Evolutionary conservation across 305 asterid genomes (phyloP).

Genomic region (Solanum hybrid): DNA sequence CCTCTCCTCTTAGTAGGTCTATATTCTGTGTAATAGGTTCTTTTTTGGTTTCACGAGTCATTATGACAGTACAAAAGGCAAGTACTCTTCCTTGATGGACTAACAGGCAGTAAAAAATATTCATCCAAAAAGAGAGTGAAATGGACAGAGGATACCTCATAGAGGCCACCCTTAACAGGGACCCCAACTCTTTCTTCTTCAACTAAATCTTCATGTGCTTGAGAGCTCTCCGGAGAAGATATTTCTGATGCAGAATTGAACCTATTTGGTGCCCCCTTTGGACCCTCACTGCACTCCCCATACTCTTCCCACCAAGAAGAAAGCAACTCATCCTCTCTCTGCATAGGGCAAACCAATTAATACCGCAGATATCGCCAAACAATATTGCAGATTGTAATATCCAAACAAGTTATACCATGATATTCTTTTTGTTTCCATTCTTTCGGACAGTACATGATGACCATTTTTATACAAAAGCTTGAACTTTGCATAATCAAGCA

Average conservation of each 20-base stretch:
- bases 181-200: slow-evolving; percentile 99
- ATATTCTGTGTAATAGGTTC: neutral
- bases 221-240: slow-evolving; percentile 27
- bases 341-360: slow-evolving; percentile 11
- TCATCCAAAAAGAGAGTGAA: neutral
- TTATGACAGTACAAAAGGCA: neutral
- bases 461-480: neutral
- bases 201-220: slow-evolving; percentile 22
- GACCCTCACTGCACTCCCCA: slow-evolving; percentile 97
- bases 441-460: neutral
- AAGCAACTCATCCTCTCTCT: slow-evolving; percentile 91
- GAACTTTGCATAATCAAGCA: neutral
- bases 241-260: slow-evolving; percentile 18
- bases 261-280: slow-evolving; percentile 38
- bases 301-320: slow-evolving; percentile 95
- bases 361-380: slow-evolving; percentile 13
- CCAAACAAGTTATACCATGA: neutral
- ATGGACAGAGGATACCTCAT: slow-evolving; percentile 52
- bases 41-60: neutral
- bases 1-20: neutral
- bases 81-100: neutral
- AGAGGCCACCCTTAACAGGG: slow-evolving; percentile 93
- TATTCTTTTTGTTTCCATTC: neutral
- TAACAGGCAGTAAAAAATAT: neutral
- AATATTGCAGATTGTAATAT: neutral